phyloP scores from a whole-genome alignment of 805 yeast species.

The Cyberlindnera xylosilytica region DNA sequence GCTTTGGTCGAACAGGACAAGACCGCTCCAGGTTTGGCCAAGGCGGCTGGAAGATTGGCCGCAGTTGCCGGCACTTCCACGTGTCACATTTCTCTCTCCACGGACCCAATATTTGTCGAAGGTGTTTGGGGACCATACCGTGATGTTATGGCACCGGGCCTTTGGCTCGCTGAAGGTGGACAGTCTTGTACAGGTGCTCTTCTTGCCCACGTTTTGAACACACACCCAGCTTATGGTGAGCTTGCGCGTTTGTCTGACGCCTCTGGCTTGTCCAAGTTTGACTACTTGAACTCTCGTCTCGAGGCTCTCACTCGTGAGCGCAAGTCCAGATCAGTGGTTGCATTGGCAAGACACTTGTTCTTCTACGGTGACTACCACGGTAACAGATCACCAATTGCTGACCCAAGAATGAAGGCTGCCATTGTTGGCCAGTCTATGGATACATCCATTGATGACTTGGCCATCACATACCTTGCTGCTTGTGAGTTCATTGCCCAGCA shows the following conservation, averaged over 20 bases:
- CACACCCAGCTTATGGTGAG: slow-evolving; percentile 85
- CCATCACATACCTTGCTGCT: slow-evolving; percentile 84
- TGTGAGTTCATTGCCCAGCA: slow-evolving; percentile 98
- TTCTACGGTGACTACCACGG: slow-evolving; percentile 97
- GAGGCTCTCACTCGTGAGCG: slow-evolving; percentile 59
- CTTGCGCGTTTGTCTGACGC: slow-evolving; percentile 65
- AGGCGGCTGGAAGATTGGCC: slow-evolving; percentile 82
- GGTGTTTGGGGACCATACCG: slow-evolving; percentile 99
- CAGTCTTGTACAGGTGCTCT: slow-evolving; percentile 96
- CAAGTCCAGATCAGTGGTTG: slow-evolving; percentile 67
- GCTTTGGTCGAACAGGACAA: slow-evolving; percentile 50
- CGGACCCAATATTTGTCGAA: slow-evolving; percentile 81
- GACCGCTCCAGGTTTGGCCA: slow-evolving; percentile 44
- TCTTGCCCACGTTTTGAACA: slow-evolving; percentile 78
- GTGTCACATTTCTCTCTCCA: slow-evolving; percentile 87
- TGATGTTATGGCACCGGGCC: slow-evolving; percentile 85
- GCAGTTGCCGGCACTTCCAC: slow-evolving; percentile 99
- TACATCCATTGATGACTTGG: slow-evolving; percentile 76
- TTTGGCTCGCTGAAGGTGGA: slow-evolving; percentile 99
- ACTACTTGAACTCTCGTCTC: slow-evolving; percentile 71
- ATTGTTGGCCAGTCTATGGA: slow-evolving; percentile 95
- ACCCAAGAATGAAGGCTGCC: slow-evolving; percentile 87
- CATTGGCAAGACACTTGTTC: slow-evolving; percentile 79
- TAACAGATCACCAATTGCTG: slow-evolving; percentile 96
- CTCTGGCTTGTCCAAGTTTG: slow-evolving; percentile 73